Evolutionary conservation across 2,329 filamentous ascomycete species (phyloP).

Genomic region (Thelonectria discophora): DNA sequence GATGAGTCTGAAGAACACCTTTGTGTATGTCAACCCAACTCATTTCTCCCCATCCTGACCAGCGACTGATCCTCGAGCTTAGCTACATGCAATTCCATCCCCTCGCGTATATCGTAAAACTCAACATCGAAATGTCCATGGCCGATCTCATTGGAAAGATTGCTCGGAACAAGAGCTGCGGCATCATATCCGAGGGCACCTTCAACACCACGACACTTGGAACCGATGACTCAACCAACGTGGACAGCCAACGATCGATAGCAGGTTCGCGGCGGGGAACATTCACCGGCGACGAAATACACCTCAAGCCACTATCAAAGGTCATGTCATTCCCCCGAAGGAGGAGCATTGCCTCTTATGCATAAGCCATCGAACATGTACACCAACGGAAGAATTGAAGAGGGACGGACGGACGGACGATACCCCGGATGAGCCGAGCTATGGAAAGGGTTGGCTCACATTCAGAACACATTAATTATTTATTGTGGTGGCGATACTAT

Average conservation of each 20-base stretch:
- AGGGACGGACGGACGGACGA: neutral
- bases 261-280: neutral
- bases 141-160: slow-evolving; percentile 59
- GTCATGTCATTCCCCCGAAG: neutral
- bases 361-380: neutral
- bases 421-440: neutral
- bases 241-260: neutral
- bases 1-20: slow-evolving; percentile 43
- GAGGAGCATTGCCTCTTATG: neutral
- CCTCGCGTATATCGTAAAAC: slow-evolving; percentile 61
- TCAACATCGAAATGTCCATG: slow-evolving; percentile 65
- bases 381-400: neutral
- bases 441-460: neutral
- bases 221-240: neutral
- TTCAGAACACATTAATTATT: neutral
- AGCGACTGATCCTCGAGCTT: neutral
- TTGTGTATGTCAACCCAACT: slow-evolving; percentile 34
- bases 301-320: neutral
- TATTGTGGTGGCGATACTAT: neutral
- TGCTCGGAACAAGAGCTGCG: slow-evolving; percentile 27
- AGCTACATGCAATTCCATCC: slow-evolving; percentile 61
- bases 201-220: neutral
- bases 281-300: neutral
- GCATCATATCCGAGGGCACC: slow-evolving; percentile 6
- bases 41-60: neutral